These are phyloP conservation scores for Ottelia alismoides DNA, from an alignment of 106 monocot genomes.

Conservation along the genomic window DNA sequence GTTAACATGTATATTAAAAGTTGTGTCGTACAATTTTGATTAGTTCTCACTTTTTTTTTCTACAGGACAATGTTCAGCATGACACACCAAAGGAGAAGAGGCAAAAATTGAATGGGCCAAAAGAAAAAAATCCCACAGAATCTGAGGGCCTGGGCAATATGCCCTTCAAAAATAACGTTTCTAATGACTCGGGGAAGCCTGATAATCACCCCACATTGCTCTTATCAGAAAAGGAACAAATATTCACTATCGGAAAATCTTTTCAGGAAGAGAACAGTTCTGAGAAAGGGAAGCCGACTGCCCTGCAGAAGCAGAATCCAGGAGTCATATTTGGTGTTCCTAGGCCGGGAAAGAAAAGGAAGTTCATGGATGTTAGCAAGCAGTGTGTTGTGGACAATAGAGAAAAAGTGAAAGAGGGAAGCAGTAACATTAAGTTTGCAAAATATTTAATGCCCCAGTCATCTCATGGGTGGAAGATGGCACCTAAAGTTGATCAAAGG, in stretches of 20 bases:
- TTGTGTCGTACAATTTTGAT: not conserved
- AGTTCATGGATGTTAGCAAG: slow-evolving; percentile 98
- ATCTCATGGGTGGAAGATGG: slow-evolving; percentile 28
- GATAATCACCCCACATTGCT: slow-evolving; percentile 23
- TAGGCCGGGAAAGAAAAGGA: slow-evolving; percentile 93
- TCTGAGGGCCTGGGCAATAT: slow-evolving; percentile 9
- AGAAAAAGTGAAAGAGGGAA: slow-evolving; percentile 32
- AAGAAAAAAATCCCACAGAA: slow-evolving; percentile 17
- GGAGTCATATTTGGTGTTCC: slow-evolving; percentile 86
- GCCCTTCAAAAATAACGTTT: no score
- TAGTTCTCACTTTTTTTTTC: not conserved
- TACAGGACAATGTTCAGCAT: no score
- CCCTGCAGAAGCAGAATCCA: slow-evolving; percentile 63
- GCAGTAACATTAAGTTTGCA: slow-evolving; percentile 31
- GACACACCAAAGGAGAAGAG: slow-evolving; percentile 82
- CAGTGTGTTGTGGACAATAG: slow-evolving; percentile 58
- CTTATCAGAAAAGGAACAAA: slow-evolving; percentile 50
- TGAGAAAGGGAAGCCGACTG: slow-evolving; percentile 33
- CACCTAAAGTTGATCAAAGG: slow-evolving; percentile 35
- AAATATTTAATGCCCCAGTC: slow-evolving; percentile 62
- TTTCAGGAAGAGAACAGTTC: slow-evolving; percentile 24
- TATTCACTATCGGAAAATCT: slow-evolving; percentile 58
- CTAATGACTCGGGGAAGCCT: slow-evolving; percentile 9
- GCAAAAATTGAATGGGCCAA: slow-evolving; percentile 32
- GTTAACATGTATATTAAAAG: not conserved